phyloP scores from a whole-genome alignment of 305 asterid genomes.

The Fraxinus paxiana region DNA sequence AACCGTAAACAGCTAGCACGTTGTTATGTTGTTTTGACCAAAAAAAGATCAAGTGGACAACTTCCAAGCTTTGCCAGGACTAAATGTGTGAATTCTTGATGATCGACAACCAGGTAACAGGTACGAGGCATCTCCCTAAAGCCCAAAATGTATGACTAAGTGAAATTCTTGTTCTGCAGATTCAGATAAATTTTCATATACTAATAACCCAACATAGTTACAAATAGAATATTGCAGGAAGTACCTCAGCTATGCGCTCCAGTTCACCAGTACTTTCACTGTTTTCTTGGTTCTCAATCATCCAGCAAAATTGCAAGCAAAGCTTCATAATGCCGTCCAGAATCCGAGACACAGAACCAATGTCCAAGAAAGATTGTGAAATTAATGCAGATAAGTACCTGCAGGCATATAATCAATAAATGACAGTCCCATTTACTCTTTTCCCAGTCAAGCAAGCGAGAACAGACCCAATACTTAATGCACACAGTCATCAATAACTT shows the following conservation, averaged over 20 bases:
- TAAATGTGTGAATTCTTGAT: neutral
- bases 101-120: neutral
- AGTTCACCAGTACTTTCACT: slow-evolving; percentile 64
- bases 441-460: slow-evolving; percentile 15
- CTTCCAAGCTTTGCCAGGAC: neutral
- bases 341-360: slow-evolving; percentile 94
- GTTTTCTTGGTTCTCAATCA: slow-evolving; percentile 68
- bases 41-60: neutral
- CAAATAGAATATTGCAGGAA: slow-evolving; percentile 17
- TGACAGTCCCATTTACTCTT: slow-evolving; percentile 9
- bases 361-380: slow-evolving; percentile 95
- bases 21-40: neutral
- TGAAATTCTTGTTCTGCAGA: neutral
- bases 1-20: neutral
- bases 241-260: slow-evolving; percentile 89
- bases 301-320: slow-evolving; percentile 96
- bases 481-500: slow-evolving; percentile 6
- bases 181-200: neutral
- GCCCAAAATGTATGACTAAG: neutral
- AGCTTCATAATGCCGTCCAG: slow-evolving; percentile 94
- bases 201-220: slow-evolving; percentile 8
- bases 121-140: neutral
- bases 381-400: slow-evolving; percentile 92
- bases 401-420: slow-evolving; percentile 29
- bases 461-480: slow-evolving; percentile 1